Evolutionary conservation across 1,139 yeast species (phyloP), one percentile per base, ranked within the genome.

Genomic region (Trichomonascaceae sp.): DNA sequence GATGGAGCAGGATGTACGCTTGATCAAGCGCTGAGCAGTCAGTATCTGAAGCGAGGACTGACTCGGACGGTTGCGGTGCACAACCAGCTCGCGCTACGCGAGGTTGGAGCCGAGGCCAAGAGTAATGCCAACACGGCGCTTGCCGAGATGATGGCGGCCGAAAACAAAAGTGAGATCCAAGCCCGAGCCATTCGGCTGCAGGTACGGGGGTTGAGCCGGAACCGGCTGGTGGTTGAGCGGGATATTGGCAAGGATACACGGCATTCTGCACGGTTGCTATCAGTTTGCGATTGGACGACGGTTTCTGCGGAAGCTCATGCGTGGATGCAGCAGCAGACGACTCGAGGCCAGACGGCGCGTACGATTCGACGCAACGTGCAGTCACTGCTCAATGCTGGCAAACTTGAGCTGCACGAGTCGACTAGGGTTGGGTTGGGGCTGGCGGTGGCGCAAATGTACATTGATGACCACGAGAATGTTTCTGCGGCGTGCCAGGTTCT

Each of bases 401-500:
- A 20, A 11, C 6, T 6, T 8, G 11, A 8, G 6, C 6, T 20
- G 23, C 23, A 20, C 11, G 23, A 20, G 6, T 20, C 23, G 6
- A 20, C 23, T 20, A 6, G 11, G 6, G 9, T 20, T 8, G 23
- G 9, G 11, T 11, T 31, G 13, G 51, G 47, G 5, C 39, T 56
- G 17, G 47, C 54, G 3, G 57, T 76, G 26, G 64, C 71, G 8
- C 73, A 67, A 43, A 40, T 69, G 9, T 65, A 67, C 44, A 47
- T 62, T 3, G 48, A 56, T 32, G 39, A 20, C 23, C 6, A 52
- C 5, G 57, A 55, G 4, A 67, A 65, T 17, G 59, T 53, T 34
- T 69, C 66, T 41, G 71, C 69, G 38, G 67, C 76, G 1, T 51
- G 64, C 8, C 39, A 53, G 5, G 46, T 65, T 6, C 56, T 76